Conservation (phyloP, 176 grass and related monocot species). For the Pharus latifolius region DNA sequence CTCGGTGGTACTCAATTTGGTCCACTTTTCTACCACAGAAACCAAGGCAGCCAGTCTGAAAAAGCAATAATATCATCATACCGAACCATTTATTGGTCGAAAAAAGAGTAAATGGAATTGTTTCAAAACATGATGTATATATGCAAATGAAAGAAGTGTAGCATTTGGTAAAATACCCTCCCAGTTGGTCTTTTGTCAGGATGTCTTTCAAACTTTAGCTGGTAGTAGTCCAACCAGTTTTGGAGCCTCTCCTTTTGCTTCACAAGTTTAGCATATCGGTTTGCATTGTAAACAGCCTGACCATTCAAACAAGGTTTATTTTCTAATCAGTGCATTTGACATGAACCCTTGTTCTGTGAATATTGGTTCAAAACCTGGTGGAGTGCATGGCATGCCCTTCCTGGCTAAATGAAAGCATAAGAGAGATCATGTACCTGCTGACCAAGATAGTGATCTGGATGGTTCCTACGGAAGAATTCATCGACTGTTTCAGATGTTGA, state of each 20-base stretch:
- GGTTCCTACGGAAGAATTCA: constrained; percentile 83
- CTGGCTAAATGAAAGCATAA: not conserved
- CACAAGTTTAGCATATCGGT: constrained; percentile 74
- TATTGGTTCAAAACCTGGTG: not conserved
- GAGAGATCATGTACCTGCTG: constrained; percentile 54
- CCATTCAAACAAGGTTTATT: not conserved
- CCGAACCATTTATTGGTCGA: not conserved
- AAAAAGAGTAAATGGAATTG: not conserved
- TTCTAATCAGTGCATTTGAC: not conserved
- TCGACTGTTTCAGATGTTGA: constrained; percentile 85
- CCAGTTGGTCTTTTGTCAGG: constrained; percentile 59
- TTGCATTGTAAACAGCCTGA: constrained; percentile 97
- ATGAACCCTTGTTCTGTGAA: not conserved
- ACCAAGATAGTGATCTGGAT: constrained; percentile 89
- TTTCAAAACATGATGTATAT: not conserved
- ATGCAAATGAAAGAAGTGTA: not conserved
- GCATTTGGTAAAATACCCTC: constrained; percentile 41
- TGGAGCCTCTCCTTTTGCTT: constrained; percentile 68
- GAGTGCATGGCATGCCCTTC: not conserved
- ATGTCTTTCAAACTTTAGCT: constrained; percentile 83
- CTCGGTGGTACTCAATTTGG: constrained; percentile 59
- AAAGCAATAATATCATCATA: constrained; percentile 11
- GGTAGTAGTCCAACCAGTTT: constrained; percentile 93
- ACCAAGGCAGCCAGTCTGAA: constrained; percentile 74
- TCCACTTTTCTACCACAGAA: constrained; percentile 64